Evolutionary conservation across 768 basidiomycete genomes (phyloP).

Genomic region (Lactarius pseudohatsudake): DNA sequence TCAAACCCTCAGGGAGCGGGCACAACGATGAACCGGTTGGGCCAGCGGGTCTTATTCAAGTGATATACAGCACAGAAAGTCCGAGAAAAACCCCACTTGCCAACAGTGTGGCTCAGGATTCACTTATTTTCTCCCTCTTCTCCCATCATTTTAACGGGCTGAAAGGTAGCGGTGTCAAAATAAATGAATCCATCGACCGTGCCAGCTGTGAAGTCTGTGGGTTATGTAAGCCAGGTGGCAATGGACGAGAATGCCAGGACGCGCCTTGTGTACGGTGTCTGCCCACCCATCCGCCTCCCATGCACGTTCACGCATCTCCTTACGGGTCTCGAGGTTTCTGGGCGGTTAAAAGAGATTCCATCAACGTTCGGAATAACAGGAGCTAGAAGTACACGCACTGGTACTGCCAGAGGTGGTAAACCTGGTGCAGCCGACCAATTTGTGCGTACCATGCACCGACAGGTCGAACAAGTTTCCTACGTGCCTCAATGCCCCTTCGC

Average conservation of each 20-base stretch:
- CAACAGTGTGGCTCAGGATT: constrained; percentile 81
- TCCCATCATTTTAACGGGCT: constrained; percentile 84
- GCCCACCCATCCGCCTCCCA: constrained; percentile 97
- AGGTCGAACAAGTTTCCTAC: constrained; percentile 80
- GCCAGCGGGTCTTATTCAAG: neutral
- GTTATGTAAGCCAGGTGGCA: neutral
- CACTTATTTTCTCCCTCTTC: constrained; percentile 93
- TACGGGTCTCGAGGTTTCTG: constrained; percentile 76
- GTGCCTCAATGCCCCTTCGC: constrained; percentile 93
- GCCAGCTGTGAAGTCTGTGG: constrained; percentile 87
- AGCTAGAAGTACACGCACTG: constrained; percentile 47
- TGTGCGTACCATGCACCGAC: constrained; percentile 94
- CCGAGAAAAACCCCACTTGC: constrained; percentile 62
- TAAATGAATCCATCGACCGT: constrained; percentile 81
- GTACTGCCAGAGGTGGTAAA: constrained; percentile 98
- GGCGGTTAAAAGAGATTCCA: neutral
- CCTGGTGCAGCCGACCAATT: constrained; percentile 78
- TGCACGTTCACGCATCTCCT: constrained; percentile 82
- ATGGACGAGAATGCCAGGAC: constrained; percentile 20
- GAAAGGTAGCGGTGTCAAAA: constrained; percentile 76
- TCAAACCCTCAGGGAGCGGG: neutral
- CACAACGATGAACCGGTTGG: neutral
- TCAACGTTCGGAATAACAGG: neutral
- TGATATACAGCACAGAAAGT: constrained; percentile 17
- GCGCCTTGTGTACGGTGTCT: constrained; percentile 87